phyloP scores from a whole-genome alignment of 768 basidiomycete species.

The Gymnopilus junonius region DNA sequence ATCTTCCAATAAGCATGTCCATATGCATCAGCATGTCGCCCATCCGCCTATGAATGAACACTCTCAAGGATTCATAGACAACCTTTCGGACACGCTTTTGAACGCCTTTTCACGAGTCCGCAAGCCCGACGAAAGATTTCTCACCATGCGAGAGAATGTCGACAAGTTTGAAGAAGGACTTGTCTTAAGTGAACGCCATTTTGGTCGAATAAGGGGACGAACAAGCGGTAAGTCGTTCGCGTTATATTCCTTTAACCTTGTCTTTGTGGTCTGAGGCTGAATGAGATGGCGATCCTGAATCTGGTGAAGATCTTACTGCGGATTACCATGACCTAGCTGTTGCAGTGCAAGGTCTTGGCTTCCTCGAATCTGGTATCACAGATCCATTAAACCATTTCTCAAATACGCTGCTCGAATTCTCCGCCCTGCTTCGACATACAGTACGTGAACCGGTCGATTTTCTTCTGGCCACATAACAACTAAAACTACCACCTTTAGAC shows the following conservation, averaged over 20 bases:
- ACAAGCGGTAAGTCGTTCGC: constrained; percentile 76
- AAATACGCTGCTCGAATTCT: constrained; percentile 94
- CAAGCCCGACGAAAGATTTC: constrained; percentile 96
- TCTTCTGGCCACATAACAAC: constrained; percentile 1
- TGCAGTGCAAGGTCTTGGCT: constrained; percentile 95
- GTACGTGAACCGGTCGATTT: constrained; percentile 44
- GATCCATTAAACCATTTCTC: constrained; percentile 97
- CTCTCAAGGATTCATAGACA: constrained; percentile 84
- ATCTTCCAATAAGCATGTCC: constrained; percentile 68
- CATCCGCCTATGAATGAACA: constrained; percentile 89
- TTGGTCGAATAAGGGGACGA: constrained; percentile 75
- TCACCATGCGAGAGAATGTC: constrained; percentile 87
- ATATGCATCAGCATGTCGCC: constrained; percentile 95
- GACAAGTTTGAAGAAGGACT: constrained; percentile 99
- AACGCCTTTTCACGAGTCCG: constrained; percentile 96
- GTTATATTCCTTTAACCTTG: constrained; percentile 29
- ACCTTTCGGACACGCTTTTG: constrained; percentile 92
- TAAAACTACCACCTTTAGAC: constrained; percentile 54
- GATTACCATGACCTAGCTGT: constrained; percentile 98
- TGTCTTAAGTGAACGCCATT: constrained; percentile 77
- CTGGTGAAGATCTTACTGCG: constrained; percentile 90
- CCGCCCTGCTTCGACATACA: constrained; percentile 82
- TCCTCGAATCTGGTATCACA: constrained; percentile 97
- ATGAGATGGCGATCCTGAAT: constrained; percentile 82
- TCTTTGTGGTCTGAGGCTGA: constrained; percentile 75